Percentiles rank a stretch among this genome's conserved stretches.
Evolutionary conservation across 371 early-diverging fungal species (phyloP).

Genomic region (Chytridium lagenaria): DNA sequence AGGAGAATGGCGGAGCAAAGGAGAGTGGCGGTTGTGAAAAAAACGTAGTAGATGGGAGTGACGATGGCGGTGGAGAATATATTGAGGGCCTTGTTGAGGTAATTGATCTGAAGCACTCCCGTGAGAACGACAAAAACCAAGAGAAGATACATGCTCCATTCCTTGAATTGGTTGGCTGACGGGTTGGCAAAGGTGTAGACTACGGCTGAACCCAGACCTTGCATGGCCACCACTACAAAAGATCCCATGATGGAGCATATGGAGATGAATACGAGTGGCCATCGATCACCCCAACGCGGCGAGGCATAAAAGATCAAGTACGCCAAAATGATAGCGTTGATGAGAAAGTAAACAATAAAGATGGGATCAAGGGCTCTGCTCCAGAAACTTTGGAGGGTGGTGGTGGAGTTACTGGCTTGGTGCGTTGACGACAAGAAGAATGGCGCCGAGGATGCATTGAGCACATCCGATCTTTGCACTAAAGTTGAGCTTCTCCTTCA

Average conservation of each 20-base stretch:
- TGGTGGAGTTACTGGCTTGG: slow-evolving; percentile 50
- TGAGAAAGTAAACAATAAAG: slow-evolving; percentile 74
- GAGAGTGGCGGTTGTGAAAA: slow-evolving; percentile 58
- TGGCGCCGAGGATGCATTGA: slow-evolving; percentile 48
- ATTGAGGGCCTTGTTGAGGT: slow-evolving; percentile 52
- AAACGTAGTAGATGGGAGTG: slow-evolving; percentile 63
- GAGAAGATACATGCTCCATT: slow-evolving; percentile 49
- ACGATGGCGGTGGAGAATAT: slow-evolving; percentile 56
- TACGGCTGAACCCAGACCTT: slow-evolving; percentile 55
- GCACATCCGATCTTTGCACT: slow-evolving; percentile 47
- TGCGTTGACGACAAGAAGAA: slow-evolving; percentile 45
- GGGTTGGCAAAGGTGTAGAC: slow-evolving; percentile 40
- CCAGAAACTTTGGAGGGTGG: slow-evolving; percentile 20
- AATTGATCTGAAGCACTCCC: slow-evolving; percentile 50
- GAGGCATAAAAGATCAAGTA: slow-evolving; percentile 76
- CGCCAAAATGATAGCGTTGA: slow-evolving; percentile 61
- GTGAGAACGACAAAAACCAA: slow-evolving; percentile 44
- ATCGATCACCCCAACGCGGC: slow-evolving; percentile 51
- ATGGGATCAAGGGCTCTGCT: neutral
- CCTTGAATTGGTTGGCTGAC: slow-evolving; percentile 48
- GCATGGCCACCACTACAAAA: slow-evolving; percentile 48
- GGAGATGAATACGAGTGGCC: slow-evolving; percentile 85
- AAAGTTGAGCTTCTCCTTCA: slow-evolving; percentile 49
- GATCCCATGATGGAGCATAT: slow-evolving; percentile 91
- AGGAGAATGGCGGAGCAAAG: slow-evolving; percentile 51